These are phyloP conservation scores for Dothistroma pini DNA, from an alignment of 2,329 filamentous ascomycete species.

Conservation along the genomic window DNA sequence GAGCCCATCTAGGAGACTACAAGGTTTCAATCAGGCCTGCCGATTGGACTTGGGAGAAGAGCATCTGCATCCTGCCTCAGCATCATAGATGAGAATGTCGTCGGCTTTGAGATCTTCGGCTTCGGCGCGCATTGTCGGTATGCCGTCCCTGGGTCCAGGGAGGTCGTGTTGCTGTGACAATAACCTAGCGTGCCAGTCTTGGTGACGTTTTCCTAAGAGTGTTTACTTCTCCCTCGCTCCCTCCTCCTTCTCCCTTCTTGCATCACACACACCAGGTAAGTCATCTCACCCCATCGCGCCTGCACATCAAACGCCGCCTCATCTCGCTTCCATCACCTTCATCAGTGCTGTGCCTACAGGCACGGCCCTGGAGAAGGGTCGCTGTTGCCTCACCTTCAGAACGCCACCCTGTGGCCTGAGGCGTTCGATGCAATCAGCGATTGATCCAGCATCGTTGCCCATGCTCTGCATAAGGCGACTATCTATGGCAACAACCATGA, in stretches of 20 bases:
- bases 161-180: not conserved
- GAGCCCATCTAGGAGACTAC: too few relatives aligned
- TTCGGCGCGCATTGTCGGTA: not conserved
- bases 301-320: not conserved
- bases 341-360: not conserved
- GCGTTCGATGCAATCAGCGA: not conserved
- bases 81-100: not conserved
- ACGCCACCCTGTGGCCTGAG: not conserved
- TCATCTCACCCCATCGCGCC: not conserved
- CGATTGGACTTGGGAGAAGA: too few relatives aligned
- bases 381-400: not conserved
- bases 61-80: too few relatives aligned
- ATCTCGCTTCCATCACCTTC: not conserved
- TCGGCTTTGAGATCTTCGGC: not conserved
- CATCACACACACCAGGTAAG: not conserved
- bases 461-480: not conserved
- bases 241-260: not conserved
- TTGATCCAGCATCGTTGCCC: not conserved
- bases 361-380: not conserved
- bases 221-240: not conserved
- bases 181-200: not conserved
- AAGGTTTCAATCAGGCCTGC: too few relatives aligned
- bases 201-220: not conserved
- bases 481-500: not conserved
- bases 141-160: not conserved